Percentiles rank a stretch among this genome's conserved stretches.
Evolutionary conservation across 805 yeast genomes (phyloP).

Genomic region (Starmerella gropengiesseri): DNA sequence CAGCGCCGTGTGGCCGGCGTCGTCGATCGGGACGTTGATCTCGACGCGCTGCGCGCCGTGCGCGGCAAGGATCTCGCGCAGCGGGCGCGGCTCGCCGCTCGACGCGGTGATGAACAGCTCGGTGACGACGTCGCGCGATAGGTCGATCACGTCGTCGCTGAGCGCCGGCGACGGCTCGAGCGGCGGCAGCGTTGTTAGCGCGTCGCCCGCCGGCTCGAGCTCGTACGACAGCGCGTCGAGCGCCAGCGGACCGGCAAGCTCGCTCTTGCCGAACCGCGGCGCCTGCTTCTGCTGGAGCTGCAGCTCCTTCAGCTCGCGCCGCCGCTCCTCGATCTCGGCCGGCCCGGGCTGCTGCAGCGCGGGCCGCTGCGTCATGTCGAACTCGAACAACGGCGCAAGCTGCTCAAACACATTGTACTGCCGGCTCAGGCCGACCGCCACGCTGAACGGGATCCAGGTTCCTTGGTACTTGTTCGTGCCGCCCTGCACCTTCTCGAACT

Average conservation of each 20-base stretch:
- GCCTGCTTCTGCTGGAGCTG: background rate
- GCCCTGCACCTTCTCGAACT: constrained; percentile 60
- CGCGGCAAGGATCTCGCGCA: constrained; percentile 13
- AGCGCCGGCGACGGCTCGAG: constrained; percentile 15
- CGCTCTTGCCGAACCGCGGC: background rate
- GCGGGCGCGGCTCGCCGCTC: constrained; percentile 15
- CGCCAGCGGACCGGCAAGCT: background rate
- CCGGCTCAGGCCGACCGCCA: constrained; percentile 48
- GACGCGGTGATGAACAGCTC: constrained; percentile 24
- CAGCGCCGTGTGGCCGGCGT: constrained; percentile 81
- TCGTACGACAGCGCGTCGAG: background rate
- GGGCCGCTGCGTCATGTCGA: constrained; percentile 33
- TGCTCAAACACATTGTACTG: constrained; percentile 48
- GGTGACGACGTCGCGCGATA: constrained; percentile 19
- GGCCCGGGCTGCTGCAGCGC: constrained; percentile 39
- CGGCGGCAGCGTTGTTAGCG: constrained; percentile 17
- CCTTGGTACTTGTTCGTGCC: constrained; percentile 70
- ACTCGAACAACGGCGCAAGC: constrained; percentile 40
- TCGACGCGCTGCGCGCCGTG: constrained; percentile 27
- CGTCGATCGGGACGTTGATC: constrained; percentile 82
- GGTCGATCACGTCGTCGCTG: constrained; percentile 9
- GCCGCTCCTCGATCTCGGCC: constrained; percentile 36
- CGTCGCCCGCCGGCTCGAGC: constrained; percentile 9
- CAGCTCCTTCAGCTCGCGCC: constrained; percentile 2
- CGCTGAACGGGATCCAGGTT: constrained; percentile 52